A percentile compares a stretch with the other conserved stretches of the same genome.
Evolutionary conservation across 495 filamentous ascomycete species (phyloP).

Genomic region (Mytilinidion resinicola): DNA sequence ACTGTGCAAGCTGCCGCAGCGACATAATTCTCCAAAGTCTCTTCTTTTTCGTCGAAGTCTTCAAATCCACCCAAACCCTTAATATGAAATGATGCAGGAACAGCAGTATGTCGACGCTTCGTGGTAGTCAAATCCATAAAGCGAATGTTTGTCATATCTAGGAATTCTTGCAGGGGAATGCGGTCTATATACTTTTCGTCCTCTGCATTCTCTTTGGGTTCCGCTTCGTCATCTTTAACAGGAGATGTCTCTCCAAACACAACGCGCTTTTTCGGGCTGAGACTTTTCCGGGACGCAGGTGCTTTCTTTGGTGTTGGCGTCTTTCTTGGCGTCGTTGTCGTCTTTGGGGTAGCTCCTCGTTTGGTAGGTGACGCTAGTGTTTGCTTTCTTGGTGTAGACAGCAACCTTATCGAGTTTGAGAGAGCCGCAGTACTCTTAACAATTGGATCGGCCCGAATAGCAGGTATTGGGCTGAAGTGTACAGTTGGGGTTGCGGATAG

Average conservation of each 20-base stretch:
- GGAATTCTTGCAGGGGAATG: constrained; percentile 84
- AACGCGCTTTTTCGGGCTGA: constrained; percentile 21
- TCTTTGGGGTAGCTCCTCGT: constrained; percentile 27
- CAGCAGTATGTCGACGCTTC: constrained; percentile 80
- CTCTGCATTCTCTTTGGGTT: constrained; percentile 1
- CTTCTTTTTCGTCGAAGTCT: constrained; percentile 30
- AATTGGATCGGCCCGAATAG: constrained; percentile 2
- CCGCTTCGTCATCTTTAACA: neutral
- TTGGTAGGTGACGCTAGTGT: constrained; percentile 23
- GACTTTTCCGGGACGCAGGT: constrained; percentile 21
- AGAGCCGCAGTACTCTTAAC: constrained; percentile 27
- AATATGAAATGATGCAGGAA: constrained; percentile 44
- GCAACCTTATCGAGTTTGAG: constrained; percentile 33
- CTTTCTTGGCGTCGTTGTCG: constrained; percentile 33
- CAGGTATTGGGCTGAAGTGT: constrained; percentile 22
- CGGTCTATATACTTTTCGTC: constrained; percentile 42
- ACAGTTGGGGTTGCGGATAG: constrained; percentile 22
- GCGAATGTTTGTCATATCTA: constrained; percentile 90
- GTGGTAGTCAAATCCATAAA: constrained; percentile 96
- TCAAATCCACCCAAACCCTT: constrained; percentile 19
- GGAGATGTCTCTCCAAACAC: constrained; percentile 16
- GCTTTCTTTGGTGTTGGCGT: constrained; percentile 17
- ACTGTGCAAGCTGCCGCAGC: constrained; percentile 85
- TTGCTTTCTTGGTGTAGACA: constrained; percentile 34
- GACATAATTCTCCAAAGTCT: constrained; percentile 64